Conservation (phyloP, 139 green algal genomes). For the Haematococcus sp. region DNA sequence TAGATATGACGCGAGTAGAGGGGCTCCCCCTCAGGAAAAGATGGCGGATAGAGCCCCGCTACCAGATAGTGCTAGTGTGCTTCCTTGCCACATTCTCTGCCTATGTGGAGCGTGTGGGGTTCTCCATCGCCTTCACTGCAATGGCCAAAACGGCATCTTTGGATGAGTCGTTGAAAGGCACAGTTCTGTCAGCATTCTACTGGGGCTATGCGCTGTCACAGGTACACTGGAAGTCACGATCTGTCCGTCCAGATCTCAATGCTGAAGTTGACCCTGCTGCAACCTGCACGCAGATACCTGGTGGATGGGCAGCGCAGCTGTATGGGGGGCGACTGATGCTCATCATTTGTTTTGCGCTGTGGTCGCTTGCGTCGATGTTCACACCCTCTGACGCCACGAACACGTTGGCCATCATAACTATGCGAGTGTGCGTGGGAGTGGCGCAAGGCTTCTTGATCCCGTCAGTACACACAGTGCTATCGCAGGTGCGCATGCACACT, state of each 20-base stretch:
- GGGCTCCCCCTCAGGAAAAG: neutral
- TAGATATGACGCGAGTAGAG: too few species aligned
- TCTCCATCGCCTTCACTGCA: conserved; percentile 93
- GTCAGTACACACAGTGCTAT: conserved; percentile 91
- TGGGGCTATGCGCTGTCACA: conserved; percentile 95
- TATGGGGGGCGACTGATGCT: conserved; percentile 85
- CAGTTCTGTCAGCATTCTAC: conserved; percentile 94
- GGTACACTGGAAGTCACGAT: conserved; percentile 25
- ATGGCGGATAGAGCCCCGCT: conserved; percentile 49
- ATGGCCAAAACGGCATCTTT: conserved; percentile 63
- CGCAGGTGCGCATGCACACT: conserved; percentile 47
- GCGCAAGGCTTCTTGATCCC: conserved; percentile 94
- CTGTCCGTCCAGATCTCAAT: neutral
- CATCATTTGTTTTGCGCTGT: conserved; percentile 75
- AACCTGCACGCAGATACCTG: conserved; percentile 71
- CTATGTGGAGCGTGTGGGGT: conserved; percentile 95
- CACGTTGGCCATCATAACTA: conserved; percentile 26
- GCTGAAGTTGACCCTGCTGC: neutral
- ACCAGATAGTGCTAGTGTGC: conserved; percentile 63
- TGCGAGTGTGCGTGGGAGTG: conserved; percentile 72
- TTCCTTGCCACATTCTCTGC: conserved; percentile 85
- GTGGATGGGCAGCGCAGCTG: conserved; percentile 87
- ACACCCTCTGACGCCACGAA: conserved; percentile 63
- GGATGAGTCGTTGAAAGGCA: conserved; percentile 80
- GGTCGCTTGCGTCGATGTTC: conserved; percentile 74